Evolutionary conservation across 257 asterid species (phyloP), one percentile per base, ranked within the genome.

Genomic region (Buddleja alternifolia): DNA sequence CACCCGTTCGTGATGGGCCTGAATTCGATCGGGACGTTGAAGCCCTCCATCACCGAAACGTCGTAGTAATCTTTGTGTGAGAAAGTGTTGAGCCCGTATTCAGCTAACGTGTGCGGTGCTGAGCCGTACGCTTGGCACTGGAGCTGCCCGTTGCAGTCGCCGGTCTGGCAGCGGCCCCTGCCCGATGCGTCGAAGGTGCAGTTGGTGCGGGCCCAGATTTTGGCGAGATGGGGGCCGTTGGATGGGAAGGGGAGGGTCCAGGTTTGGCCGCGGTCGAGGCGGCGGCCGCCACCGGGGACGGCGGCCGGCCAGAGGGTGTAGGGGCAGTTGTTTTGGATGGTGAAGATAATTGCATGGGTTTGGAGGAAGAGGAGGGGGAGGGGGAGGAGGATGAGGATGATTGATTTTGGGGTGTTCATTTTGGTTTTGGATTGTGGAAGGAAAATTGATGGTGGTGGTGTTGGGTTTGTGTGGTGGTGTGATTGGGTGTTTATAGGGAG

Each of bases 201-300:
- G 68, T 74, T 72, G 10, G 92, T 86, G 8, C 94, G 84, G 39
- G 87, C 90, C 96, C 94, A 89, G 64, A 89, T 83, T 6, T 73
- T 81, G 77, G 76, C 73, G 4, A 46, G 63, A 0, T 73, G 65
- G 8, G 72, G 81, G 34, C 77, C 73, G 39, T 0, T 34, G 67
- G 83, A 29, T 29, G 34, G 72, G 72, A 78, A 62, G 66, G 63
- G 71, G 75, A 80, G 1, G 24, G 62, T 71, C 88, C 88, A 84
- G 3, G 69, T 73, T 45, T 84, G 86, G 10, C 79, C 81, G 14
- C 73, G 1, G 73, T 73, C 81, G 62, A 86, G 93, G 48, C 80
- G 83, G 63, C 82, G 82, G 56, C 93, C 88, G 14, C 93, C 90
- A 21, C 85, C 89, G 52, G 90, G 89, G 37, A 78, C 36, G 48